Evolutionary conservation across 2,329 filamentous ascomycete species (phyloP), one percentile per base, ranked within the genome.

Genomic region (Colletotrichum zoysiae): DNA sequence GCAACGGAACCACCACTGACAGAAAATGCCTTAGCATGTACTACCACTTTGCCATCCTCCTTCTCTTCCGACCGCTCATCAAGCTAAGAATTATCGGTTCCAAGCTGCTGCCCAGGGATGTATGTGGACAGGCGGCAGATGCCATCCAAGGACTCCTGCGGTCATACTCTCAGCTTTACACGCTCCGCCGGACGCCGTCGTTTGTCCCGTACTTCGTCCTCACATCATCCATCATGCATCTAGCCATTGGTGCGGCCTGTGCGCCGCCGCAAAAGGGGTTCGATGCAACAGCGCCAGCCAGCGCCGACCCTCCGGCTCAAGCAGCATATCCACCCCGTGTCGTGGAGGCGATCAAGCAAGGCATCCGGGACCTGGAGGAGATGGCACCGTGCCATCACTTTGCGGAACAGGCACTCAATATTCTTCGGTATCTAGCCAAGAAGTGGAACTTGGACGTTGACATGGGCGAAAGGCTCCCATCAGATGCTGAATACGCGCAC

Each of bases 21-120:
- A 35, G 53, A 2, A n/a, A 4, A 40, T 20, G 14, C 14, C 8
- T 20, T 70, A 91, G 89, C 78, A 91, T 93, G 90, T 90, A 92
- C 74, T 92, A 92, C 77, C 88, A 93, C 76, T 91, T 90, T 73
- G 87, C 89, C 40, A 91, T 91, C n/a, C 80, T 92, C 0, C 86
- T 93, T n/a, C 86, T 95, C 1, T 94, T 94, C 78, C 86, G 92
- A 8, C 92, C 92, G 0, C 85, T 94, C 48, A 90, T 93, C 77
- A 93, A 89, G 74, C 77, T 90, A 9, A 83, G 84, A 12, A 89
- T 93, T 75, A 86, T 91, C 59, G 88, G 89, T 11, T 92, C 90
- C 9, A 86, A 87, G 63, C 83, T 93, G 2, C 84, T 85, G 5
- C 91, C 92, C 9, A 86, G 88, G 50, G 90, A 92, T 73, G 88